Conservation (phyloP, 139 green algal genomes). For the Tetradesmus obliquus region DNA sequence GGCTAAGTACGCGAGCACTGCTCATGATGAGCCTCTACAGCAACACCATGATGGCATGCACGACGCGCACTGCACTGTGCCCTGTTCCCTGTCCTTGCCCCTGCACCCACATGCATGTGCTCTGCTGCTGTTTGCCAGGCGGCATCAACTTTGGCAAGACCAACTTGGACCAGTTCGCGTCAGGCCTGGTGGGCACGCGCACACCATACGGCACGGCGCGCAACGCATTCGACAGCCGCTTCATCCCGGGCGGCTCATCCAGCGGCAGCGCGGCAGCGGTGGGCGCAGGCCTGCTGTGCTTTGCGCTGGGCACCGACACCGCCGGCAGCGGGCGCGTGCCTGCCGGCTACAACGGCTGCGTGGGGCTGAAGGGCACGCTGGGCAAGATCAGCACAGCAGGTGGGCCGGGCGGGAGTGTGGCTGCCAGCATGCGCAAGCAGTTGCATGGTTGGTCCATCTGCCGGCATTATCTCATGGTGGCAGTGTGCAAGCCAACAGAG, state of each 20-base stretch:
- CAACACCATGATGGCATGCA: background rate
- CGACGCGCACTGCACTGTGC: background rate
- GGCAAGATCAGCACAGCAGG: conserved; percentile 69
- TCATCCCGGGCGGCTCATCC: conserved; percentile 81
- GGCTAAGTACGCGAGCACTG: no score
- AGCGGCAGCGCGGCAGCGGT: conserved; percentile 77
- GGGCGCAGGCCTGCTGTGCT: conserved; percentile 69
- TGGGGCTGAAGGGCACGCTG: conserved; percentile 83
- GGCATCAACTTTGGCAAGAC: conserved; percentile 82
- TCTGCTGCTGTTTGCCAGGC: conserved; percentile 54
- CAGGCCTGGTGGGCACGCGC: conserved; percentile 82
- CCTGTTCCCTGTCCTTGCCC: background rate
- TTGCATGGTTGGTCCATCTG: no score
- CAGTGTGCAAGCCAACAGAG: no score
- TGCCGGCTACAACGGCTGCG: conserved; percentile 75
- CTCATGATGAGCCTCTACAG: background rate
- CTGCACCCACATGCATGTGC: background rate
- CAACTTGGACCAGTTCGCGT: conserved; percentile 91
- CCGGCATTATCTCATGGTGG: no score
- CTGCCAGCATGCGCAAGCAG: no score
- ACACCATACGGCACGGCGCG: conserved; percentile 71
- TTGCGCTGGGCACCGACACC: conserved; percentile 90
- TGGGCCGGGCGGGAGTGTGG: conserved; percentile 4
- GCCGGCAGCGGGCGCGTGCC: conserved; percentile 79
- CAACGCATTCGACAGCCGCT: conserved; percentile 76